Evolutionary conservation across 2,329 filamentous ascomycete species (phyloP).

Genomic region (Chalaropsis thielavioides): DNA sequence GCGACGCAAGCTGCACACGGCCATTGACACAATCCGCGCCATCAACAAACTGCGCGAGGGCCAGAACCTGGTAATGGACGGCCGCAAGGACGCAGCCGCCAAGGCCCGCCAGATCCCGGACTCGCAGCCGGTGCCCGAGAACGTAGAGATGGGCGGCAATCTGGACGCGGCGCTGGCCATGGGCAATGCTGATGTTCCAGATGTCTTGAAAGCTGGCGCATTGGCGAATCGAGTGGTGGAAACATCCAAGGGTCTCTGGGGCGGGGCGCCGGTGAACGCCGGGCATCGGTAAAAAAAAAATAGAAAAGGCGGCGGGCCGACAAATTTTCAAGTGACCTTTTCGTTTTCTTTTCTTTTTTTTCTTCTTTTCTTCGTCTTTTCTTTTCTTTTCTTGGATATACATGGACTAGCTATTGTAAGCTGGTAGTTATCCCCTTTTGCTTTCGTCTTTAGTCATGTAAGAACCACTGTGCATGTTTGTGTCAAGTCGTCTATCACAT

Average conservation of each 20-base stretch:
- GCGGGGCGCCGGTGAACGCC: slow-evolving; percentile 22
- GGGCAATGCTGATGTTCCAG: slow-evolving; percentile 31
- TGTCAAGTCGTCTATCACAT: no score
- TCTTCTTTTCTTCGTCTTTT: no score
- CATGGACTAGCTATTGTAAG: no score
- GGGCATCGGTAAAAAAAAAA: slow-evolving; percentile 16
- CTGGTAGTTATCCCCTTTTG: no score
- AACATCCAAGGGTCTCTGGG: slow-evolving; percentile 51
- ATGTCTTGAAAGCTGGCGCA: slow-evolving; percentile 40
- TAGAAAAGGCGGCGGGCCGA: not conserved
- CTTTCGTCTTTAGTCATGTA: no score
- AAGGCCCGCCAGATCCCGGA: slow-evolving; percentile 5
- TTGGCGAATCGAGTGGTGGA: slow-evolving; percentile 44
- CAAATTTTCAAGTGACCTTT: not conserved
- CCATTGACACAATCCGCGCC: slow-evolving; percentile 55
- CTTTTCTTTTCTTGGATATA: no score
- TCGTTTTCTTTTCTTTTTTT: not conserved
- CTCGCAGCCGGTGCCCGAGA: slow-evolving; percentile 13
- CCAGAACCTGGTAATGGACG: slow-evolving; percentile 47
- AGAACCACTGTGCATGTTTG: no score
- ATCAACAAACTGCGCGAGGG: slow-evolving; percentile 58
- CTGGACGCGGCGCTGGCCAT: slow-evolving; percentile 5
- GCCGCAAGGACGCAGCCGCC: slow-evolving; percentile 21
- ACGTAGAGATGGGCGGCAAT: slow-evolving; percentile 16
- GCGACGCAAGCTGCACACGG: slow-evolving; percentile 51